Percentiles rank a stretch among this genome's conserved stretches.
These are phyloP conservation scores for Mollisia scopiformis DNA, from an alignment of 2,329 filamentous ascomycete genomes.

Conservation along the genomic window DNA sequence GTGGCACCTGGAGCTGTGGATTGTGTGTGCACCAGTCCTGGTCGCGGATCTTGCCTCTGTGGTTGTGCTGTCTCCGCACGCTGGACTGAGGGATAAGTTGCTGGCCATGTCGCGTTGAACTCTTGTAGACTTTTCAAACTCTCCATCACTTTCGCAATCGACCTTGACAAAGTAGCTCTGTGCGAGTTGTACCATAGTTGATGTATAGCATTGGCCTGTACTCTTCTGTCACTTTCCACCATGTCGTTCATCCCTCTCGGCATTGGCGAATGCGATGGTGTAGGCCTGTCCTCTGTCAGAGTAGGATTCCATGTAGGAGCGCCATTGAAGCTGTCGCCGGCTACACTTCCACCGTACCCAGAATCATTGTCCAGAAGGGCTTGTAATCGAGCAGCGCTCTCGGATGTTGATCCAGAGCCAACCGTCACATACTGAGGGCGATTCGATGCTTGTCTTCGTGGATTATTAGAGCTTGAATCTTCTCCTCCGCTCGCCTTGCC, in stretches of 20 bases:
- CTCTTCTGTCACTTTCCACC: conserved; percentile 65
- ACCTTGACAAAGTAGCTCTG: conserved; percentile 80
- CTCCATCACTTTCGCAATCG: conserved; percentile 86
- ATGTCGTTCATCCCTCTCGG: conserved; percentile 30
- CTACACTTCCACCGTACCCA: conserved; percentile 83
- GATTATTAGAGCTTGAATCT: conserved; percentile 22
- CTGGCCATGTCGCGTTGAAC: conserved; percentile 91
- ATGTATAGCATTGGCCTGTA: conserved; percentile 81
- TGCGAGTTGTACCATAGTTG: conserved; percentile 97
- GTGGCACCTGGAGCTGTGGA: conserved; percentile 50
- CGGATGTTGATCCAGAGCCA: conserved; percentile 78
- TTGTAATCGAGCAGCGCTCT: conserved; percentile 80
- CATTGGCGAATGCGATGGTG: conserved; percentile 43
- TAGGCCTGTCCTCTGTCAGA: conserved; percentile 49
- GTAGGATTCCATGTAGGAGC: conserved; percentile 47
- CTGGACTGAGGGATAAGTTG: conserved; percentile 88
- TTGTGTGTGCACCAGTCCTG: conserved; percentile 65
- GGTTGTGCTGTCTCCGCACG: conserved; percentile 51
- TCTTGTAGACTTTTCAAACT: conserved; percentile 81
- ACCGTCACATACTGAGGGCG: conserved; percentile 83
- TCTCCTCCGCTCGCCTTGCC: conserved; percentile 37
- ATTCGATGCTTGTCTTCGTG: conserved; percentile 15
- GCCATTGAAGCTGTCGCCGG: conserved; percentile 59
- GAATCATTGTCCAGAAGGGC: conserved; percentile 85
- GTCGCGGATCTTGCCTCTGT: conserved; percentile 56